Conservation (phyloP, 805 yeast genomes). For the Sungouiozyma intestinalis region DNA sequence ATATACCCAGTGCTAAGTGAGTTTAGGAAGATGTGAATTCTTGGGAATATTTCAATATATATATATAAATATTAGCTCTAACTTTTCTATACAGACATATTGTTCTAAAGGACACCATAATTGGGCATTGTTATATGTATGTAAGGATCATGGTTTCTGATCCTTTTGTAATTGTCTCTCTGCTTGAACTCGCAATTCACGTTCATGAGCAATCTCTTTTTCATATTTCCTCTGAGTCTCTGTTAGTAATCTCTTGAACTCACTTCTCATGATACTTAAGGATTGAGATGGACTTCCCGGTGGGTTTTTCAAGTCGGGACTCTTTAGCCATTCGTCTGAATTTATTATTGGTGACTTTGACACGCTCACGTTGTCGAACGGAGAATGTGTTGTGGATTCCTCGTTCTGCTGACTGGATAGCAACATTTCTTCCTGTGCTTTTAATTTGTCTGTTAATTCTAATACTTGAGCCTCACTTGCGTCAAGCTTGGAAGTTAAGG, state of each 20-base stretch:
- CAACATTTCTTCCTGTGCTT: slow-evolving; percentile 10
- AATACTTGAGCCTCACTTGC: slow-evolving; percentile 23
- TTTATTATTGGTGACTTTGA: neutral
- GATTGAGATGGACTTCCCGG: slow-evolving; percentile 23
- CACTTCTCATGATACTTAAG: slow-evolving; percentile 51
- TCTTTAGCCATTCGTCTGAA: slow-evolving; percentile 1
- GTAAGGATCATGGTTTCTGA: too few relatives aligned
- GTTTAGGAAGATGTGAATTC: slow-evolving; percentile 59
- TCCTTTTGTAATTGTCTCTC: slow-evolving; percentile 28
- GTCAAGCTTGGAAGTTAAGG: neutral
- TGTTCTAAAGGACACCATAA: too few relatives aligned
- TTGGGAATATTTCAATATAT: neutral
- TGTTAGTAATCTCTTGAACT: slow-evolving; percentile 54
- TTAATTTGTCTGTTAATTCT: slow-evolving; percentile 27
- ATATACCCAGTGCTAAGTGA: slow-evolving; percentile 97
- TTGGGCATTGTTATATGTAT: too few relatives aligned
- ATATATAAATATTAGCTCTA: neutral
- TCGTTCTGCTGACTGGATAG: neutral
- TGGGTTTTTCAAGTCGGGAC: slow-evolving; percentile 1
- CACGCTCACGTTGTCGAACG: neutral
- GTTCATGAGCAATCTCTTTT: slow-evolving; percentile 45
- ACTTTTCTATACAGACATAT: neutral
- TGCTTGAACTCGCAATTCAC: slow-evolving; percentile 39
- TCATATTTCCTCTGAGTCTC: slow-evolving; percentile 56
- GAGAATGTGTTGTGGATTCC: neutral